These are phyloP conservation scores for Globisporangium viniferum DNA, from an alignment of 352 stramenopile genomes.

Conservation along the genomic window DNA sequence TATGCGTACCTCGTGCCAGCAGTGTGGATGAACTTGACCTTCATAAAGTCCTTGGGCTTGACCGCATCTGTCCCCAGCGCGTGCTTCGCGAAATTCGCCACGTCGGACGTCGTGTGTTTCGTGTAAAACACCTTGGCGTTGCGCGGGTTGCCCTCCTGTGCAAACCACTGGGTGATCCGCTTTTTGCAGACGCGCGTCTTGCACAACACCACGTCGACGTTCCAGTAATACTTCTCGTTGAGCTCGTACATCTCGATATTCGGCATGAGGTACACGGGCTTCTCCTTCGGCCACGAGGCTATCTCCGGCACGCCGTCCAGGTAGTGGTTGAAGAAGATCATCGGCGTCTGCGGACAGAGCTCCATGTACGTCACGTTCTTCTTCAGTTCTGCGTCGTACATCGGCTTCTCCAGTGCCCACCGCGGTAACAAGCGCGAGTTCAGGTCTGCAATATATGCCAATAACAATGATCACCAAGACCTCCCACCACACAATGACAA, in stretches of 20 bases:
- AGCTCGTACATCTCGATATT: slow-evolving; percentile 64
- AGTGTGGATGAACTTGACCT: slow-evolving; percentile 30
- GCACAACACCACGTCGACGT: slow-evolving; percentile 39
- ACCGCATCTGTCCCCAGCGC: background rate
- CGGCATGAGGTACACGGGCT: slow-evolving; percentile 45
- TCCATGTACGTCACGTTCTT: slow-evolving; percentile 44
- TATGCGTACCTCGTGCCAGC: slow-evolving; percentile 16
- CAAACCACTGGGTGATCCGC: slow-evolving; percentile 44
- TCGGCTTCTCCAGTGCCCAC: slow-evolving; percentile 40
- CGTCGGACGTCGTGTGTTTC: slow-evolving; percentile 52
- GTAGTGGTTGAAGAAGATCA: slow-evolving; percentile 63
- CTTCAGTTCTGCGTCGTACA: slow-evolving; percentile 25
- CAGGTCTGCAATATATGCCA: slow-evolving; percentile 20
- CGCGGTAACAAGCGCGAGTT: slow-evolving; percentile 36
- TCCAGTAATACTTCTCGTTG: slow-evolving; percentile 29
- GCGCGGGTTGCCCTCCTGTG: slow-evolving; percentile 52
- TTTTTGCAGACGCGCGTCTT: slow-evolving; percentile 44
- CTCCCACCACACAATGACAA: background rate
- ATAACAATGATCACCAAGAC: no score
- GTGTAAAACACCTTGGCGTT: slow-evolving; percentile 50
- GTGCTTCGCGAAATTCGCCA: slow-evolving; percentile 22
- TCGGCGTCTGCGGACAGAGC: slow-evolving; percentile 41
- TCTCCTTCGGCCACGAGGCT: slow-evolving; percentile 29
- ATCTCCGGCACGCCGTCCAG: slow-evolving; percentile 29
- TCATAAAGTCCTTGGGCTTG: slow-evolving; percentile 7